phyloP scores from a whole-genome alignment of 345 rosid genomes.

The Geranium rotundifolium region DNA sequence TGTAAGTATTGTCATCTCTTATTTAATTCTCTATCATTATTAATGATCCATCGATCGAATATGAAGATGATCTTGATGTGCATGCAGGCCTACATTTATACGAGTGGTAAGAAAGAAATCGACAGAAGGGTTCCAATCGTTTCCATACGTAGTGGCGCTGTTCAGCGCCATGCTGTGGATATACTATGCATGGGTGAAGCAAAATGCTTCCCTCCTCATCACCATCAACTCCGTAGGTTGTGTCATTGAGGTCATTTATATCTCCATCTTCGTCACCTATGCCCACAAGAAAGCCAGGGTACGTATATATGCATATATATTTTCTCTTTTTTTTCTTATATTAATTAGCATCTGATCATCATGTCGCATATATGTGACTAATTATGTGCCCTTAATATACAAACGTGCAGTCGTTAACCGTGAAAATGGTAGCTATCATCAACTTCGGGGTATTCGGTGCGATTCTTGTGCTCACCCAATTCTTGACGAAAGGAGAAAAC shows the following conservation, averaged over 20 bases:
- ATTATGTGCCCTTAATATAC: too few species aligned
- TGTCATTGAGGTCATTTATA: constrained; percentile 50
- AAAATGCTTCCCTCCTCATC: constrained; percentile 48
- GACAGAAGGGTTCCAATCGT: constrained; percentile 59
- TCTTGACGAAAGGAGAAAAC: constrained; percentile 20
- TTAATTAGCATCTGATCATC: too few species aligned
- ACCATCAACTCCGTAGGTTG: constrained; percentile 57
- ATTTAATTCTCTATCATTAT: too few species aligned
- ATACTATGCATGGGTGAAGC: constrained; percentile 49
- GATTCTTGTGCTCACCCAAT: constrained; percentile 30
- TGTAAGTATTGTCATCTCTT: constrained; percentile 27
- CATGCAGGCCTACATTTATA: constrained; percentile 49
- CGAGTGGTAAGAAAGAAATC: constrained; percentile 57
- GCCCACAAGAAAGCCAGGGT: constrained; percentile 41
- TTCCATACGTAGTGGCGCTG: constrained; percentile 52
- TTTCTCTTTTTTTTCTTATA: too few species aligned
- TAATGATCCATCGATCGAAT: too few species aligned
- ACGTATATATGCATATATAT: constrained; percentile 18
- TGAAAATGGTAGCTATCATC: neutral
- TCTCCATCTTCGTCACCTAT: constrained; percentile 37
- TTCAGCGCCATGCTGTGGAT: constrained; percentile 63
- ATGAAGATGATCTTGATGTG: too few species aligned
- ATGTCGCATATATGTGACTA: constrained; percentile 24
- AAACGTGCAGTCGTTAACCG: neutral
- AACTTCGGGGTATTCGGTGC: constrained; percentile 24